Conservation (phyloP, 352 stramenopile genomes). For the Globisporangium iwayamae region DNA sequence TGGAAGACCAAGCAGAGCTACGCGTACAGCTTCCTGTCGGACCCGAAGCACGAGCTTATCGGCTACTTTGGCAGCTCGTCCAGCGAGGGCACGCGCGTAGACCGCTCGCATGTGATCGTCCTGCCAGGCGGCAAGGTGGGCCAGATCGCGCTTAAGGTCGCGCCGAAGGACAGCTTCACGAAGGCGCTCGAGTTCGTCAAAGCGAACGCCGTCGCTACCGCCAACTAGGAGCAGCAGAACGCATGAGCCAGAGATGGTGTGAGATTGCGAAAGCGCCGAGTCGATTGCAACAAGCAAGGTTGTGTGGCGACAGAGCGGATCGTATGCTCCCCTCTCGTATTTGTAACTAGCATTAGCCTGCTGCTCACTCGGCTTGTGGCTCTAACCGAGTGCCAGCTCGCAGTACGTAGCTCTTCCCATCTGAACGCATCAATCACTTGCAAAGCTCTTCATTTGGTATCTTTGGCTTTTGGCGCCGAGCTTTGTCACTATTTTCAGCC, state of each 20-base stretch:
- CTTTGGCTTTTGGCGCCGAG: too few relatives aligned
- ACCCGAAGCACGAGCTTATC: slow-evolving; percentile 77
- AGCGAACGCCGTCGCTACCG: slow-evolving; percentile 8
- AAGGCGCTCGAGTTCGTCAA: slow-evolving; percentile 69
- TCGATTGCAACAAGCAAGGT: slow-evolving; percentile 5
- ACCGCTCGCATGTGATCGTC: slow-evolving; percentile 85
- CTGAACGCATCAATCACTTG: not conserved
- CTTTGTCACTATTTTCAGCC: too few relatives aligned
- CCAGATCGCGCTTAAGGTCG: slow-evolving; percentile 68
- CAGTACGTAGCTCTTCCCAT: not conserved
- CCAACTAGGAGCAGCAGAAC: slow-evolving; percentile 8
- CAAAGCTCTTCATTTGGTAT: not conserved
- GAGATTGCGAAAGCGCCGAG: not conserved
- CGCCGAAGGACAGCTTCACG: slow-evolving; percentile 76
- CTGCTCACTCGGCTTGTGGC: not conserved
- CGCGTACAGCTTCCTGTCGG: slow-evolving; percentile 77
- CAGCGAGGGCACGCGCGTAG: slow-evolving; percentile 51
- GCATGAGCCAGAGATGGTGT: not conserved
- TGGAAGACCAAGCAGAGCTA: slow-evolving; percentile 84
- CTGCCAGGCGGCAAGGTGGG: slow-evolving; percentile 69
- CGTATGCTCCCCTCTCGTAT: not conserved
- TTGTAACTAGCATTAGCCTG: not conserved
- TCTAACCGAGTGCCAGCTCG: not conserved
- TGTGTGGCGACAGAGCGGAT: not conserved
- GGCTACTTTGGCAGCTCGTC: slow-evolving; percentile 74